phyloP scores from a whole-genome alignment of 176 grass and related monocot species.

The Dactylis glomerata region DNA sequence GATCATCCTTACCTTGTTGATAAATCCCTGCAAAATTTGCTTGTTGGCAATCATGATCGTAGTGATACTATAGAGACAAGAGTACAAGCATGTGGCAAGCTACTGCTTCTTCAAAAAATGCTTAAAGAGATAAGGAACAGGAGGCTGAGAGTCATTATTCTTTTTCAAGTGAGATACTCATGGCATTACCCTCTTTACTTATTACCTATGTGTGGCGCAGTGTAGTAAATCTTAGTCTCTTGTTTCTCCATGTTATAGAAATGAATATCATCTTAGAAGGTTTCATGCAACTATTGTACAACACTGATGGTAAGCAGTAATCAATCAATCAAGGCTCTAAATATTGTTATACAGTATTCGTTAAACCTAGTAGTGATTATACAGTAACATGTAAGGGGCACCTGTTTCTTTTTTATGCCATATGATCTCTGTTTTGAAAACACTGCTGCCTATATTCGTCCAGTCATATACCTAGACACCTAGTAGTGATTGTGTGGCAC shows the following conservation, averaged over 20 bases:
- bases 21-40: conserved; percentile 36
- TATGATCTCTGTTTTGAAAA: not conserved
- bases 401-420: not conserved
- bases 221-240: not conserved
- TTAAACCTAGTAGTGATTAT: not conserved
- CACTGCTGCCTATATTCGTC: not conserved
- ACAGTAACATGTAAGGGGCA: not conserved
- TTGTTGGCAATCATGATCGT: conserved; percentile 27
- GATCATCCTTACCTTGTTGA: conserved; percentile 83
- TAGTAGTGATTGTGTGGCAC: not conserved
- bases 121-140: conserved; percentile 53
- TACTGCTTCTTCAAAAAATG: conserved; percentile 80
- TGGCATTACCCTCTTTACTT: not conserved
- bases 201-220: not conserved
- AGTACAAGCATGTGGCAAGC: conserved; percentile 61
- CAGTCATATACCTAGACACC: not conserved
- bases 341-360: not conserved
- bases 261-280: not conserved
- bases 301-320: conserved; percentile 3
- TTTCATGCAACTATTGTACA: conserved; percentile 6
- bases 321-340: not conserved
- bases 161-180: conserved; percentile 67
- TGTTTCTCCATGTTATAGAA: not conserved
- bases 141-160: conserved; percentile 57
- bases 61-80: conserved; percentile 43